phyloP scores from a whole-genome alignment of 768 basidiomycete species.

The Asterophora parasitica region DNA sequence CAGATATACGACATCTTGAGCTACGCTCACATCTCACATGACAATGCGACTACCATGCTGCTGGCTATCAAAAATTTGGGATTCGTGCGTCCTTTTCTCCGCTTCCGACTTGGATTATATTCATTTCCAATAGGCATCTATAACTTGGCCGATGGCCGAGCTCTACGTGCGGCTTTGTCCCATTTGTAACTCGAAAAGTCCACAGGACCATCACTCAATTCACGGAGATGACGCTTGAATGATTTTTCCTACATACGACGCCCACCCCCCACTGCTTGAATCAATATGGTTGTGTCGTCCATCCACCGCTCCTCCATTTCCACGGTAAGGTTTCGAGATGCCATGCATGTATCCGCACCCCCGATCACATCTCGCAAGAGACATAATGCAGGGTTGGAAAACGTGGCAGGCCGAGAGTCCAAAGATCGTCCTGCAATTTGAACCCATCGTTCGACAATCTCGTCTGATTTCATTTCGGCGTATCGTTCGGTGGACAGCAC shows the following conservation, averaged over 20 bases:
- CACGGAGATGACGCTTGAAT: background rate
- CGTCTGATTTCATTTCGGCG: constrained; percentile 7
- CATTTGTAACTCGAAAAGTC: constrained; percentile 27
- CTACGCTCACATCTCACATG: constrained; percentile 60
- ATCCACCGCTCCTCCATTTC: constrained; percentile 42
- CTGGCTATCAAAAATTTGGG: constrained; percentile 51
- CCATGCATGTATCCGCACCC: constrained; percentile 26
- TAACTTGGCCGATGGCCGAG: constrained; percentile 75
- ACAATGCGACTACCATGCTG: constrained; percentile 49
- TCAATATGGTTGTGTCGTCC: constrained; percentile 42
- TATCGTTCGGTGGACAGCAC: constrained; percentile 19
- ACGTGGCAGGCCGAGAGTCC: constrained; percentile 1
- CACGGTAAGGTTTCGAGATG: constrained; percentile 39
- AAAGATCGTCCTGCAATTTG: constrained; percentile 3
- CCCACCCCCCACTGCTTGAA: constrained; percentile 22
- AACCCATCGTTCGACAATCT: constrained; percentile 5
- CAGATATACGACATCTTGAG: constrained; percentile 69
- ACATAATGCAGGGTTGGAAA: constrained; percentile 30
- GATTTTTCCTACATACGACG: background rate
- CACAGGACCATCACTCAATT: constrained; percentile 3
- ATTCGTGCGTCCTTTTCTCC: constrained; percentile 41
- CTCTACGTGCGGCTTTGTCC: constrained; percentile 62
- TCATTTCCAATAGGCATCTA: constrained; percentile 39
- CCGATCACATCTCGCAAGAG: constrained; percentile 40
- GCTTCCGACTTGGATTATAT: background rate